A percentile compares a stretch with the other conserved stretches of the same genome.
These are phyloP conservation scores for Diophrys sp. DNA, from an alignment of 73 alveolate genomes.

Conservation along the genomic window DNA sequence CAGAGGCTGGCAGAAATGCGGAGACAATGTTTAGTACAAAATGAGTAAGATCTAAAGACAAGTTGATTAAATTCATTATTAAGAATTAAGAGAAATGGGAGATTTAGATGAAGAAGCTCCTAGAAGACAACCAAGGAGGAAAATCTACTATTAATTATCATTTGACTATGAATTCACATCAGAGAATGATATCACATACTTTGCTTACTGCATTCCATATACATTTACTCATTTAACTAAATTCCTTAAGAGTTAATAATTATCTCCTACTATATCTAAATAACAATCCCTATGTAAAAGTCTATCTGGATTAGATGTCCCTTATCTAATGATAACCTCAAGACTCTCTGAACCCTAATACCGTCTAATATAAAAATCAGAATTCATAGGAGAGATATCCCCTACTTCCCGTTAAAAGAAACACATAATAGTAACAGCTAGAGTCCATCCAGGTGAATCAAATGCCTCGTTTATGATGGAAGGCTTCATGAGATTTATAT, in stretches of 20 bases:
- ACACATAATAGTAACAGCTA: constrained; percentile 31
- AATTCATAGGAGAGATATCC: not conserved
- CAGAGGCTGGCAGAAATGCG: constrained; percentile 10
- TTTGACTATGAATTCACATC: constrained; percentile 20
- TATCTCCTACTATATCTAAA: not conserved
- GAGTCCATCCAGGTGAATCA: constrained; percentile 95
- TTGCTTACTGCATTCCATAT: constrained; percentile 47
- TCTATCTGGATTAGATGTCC: constrained; percentile 50
- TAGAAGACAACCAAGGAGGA: not conserved
- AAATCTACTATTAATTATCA: constrained; percentile 45
- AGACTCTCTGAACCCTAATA: not conserved
- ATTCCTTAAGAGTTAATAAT: not conserved
- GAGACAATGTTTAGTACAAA: not conserved
- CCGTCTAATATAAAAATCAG: not conserved
- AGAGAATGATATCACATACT: constrained; percentile 29
- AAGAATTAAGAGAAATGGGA: too few relatives aligned
- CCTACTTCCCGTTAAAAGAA: not conserved
- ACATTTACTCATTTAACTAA: constrained; percentile 18
- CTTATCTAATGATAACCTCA: constrained; percentile 31
- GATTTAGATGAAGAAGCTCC: not conserved
- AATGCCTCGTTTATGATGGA: constrained; percentile 74
- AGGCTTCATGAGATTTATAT: constrained; percentile 46
- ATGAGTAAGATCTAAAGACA: not conserved
- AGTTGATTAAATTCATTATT: too few relatives aligned
- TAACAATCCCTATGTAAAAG: constrained; percentile 15